Evolutionary conservation across 2,329 filamentous ascomycete genomes (phyloP), one percentile per base, ranked within the genome.

Genomic region (Malbranchea zuffiana): DNA sequence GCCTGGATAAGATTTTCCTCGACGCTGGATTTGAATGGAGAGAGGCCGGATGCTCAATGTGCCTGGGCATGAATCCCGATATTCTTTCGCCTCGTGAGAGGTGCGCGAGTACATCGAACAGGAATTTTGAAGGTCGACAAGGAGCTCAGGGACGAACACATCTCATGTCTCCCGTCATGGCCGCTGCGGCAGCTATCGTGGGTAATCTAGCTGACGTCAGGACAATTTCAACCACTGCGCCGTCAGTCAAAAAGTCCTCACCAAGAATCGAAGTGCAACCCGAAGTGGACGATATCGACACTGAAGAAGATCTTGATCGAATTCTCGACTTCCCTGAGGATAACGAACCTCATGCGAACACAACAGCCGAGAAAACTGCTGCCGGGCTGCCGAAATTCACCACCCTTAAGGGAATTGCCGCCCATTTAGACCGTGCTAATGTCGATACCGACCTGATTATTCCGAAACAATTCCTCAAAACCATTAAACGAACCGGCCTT

Each of bases 361-460:
- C 71, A 15, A 52, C 55, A 11, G 63, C 66, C 27, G 54, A 56
- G 21, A 60, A 63, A 37, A 57, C 61, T 8, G 58, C 70, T 10
- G 67, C 69, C 17, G 86, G 86, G 32, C 78, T 95, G 45, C 78
- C 84, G 47, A 84, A 84, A 56, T 96, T 96, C 65, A 77, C 75
- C 16, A 73, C 76, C 31, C 74, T 92, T 49, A 88, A 82, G 64
- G 90, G 88, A 40, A 80, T 88, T 47, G 85, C 86, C 1, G 90
- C 87, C 7, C 84, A 85, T 2, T 67, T 98, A 61, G 82, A 94
- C 44, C 77, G 82, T 51, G 72, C 81, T 48, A 98, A 98, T 60
- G 78, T 95, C 50, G 90, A 98, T 66, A 98, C 90, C n/a, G 90
- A 98, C 54, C 88, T 88, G 55, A 95, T 96, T 62, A 98, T 98